Evolutionary conservation across 2,329 filamentous ascomycete species (phyloP).

Genomic region (Nigrospora osmanthi): DNA sequence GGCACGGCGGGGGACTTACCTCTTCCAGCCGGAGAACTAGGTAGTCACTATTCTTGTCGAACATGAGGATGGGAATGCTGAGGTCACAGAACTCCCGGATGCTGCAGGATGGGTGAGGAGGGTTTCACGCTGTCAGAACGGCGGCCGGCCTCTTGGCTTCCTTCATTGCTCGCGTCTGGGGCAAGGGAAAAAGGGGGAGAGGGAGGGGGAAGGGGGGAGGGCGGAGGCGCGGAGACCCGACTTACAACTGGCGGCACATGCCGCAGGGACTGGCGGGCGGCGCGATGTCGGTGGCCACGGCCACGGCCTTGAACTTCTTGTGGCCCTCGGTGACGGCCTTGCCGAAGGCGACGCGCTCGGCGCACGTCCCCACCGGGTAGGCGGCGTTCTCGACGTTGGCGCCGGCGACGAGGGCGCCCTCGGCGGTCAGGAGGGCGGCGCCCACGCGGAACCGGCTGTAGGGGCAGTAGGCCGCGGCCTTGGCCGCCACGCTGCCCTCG

Average conservation of each 20-base stretch:
- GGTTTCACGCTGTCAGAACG: too few species aligned
- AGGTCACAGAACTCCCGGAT: slow-evolving; percentile 69
- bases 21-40: slow-evolving; percentile 63
- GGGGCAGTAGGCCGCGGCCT: slow-evolving; percentile 77
- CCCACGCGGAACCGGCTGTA: slow-evolving; percentile 93
- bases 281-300: slow-evolving; percentile 72
- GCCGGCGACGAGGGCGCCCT: slow-evolving; percentile 54
- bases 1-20: slow-evolving; percentile 30
- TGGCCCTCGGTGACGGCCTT: slow-evolving; percentile 62
- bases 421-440: slow-evolving; percentile 58
- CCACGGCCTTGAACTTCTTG: slow-evolving; percentile 64
- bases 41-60: slow-evolving; percentile 71
- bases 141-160: background rate
- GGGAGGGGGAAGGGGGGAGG: too few species aligned
- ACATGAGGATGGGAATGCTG: slow-evolving; percentile 82
- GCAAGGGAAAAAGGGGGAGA: background rate
- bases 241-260: slow-evolving; percentile 90
- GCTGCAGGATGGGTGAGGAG: slow-evolving; percentile 27
- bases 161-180: background rate
- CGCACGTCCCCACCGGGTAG: slow-evolving; percentile 93
- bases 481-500: slow-evolving; percentile 59
- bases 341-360: slow-evolving; percentile 82
- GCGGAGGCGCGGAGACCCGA: background rate
- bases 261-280: slow-evolving; percentile 75
- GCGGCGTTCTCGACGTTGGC: slow-evolving; percentile 91